phyloP scores from a whole-genome alignment of 345 rosid species.

The Corchorus olitorius region DNA sequence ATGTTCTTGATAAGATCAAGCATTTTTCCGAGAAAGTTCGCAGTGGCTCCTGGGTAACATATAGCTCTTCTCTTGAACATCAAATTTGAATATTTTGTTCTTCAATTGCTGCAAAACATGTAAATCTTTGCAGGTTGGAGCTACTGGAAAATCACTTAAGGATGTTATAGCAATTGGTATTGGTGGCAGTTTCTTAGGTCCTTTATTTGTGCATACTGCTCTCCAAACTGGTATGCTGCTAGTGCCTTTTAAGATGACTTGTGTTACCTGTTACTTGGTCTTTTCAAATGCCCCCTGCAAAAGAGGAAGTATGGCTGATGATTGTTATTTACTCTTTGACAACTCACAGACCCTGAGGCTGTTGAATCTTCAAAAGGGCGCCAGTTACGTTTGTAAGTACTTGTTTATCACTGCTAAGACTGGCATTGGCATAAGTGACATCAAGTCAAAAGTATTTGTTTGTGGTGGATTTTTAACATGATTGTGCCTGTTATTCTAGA shows the following conservation, averaged over 20 bases:
- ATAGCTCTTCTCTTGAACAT: slow-evolving; percentile 3
- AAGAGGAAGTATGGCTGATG: neutral
- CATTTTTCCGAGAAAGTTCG: slow-evolving; percentile 85
- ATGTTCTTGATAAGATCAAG: slow-evolving; percentile 82
- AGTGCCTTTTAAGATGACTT: slow-evolving; percentile 13
- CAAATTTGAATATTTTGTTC: slow-evolving; percentile 16
- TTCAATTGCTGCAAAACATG: slow-evolving; percentile 24
- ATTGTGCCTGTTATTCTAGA: slow-evolving; percentile 3
- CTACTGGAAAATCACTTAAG: slow-evolving; percentile 84
- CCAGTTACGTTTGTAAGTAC: slow-evolving; percentile 83
- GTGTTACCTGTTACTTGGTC: neutral
- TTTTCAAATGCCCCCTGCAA: neutral
- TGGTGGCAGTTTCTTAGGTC: slow-evolving; percentile 98
- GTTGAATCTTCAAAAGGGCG: slow-evolving; percentile 71
- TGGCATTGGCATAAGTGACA: neutral
- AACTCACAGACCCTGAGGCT: slow-evolving; percentile 78
- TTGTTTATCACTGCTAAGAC: neutral
- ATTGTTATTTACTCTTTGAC: slow-evolving; percentile 23
- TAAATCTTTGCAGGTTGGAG: slow-evolving; percentile 70
- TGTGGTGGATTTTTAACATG: neutral
- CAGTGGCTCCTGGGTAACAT: slow-evolving; percentile 89
- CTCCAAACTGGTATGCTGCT: slow-evolving; percentile 76
- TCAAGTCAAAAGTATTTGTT: neutral
- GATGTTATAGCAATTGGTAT: slow-evolving; percentile 90
- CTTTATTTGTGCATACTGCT: slow-evolving; percentile 92